Percentiles rank a stretch among this genome's conserved stretches.
Conservation (phyloP, 1,139 yeast species). For the Pichia sp. region DNA sequence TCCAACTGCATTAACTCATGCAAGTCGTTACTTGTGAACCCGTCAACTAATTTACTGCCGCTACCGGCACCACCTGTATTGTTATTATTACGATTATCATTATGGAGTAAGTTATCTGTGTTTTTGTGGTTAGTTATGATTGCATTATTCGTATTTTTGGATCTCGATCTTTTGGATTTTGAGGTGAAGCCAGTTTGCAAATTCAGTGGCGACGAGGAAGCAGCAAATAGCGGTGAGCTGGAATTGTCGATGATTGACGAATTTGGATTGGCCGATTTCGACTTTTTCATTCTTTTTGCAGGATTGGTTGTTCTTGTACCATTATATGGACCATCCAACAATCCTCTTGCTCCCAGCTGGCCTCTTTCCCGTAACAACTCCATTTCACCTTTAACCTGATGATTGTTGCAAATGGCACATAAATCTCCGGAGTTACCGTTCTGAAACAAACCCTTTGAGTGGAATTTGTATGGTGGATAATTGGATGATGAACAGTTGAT, state of each 20-base stretch:
- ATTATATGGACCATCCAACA: conserved; percentile 25
- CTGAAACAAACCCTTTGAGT: conserved; percentile 25
- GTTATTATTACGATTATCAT: neutral
- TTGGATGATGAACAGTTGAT: conserved; percentile 24
- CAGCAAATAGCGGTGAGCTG: conserved; percentile 7
- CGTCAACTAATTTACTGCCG: neutral
- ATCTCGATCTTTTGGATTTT: conserved; percentile 2
- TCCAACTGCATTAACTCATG: neutral
- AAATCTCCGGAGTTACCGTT: conserved; percentile 27
- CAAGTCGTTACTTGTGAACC: neutral
- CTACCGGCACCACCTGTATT: neutral
- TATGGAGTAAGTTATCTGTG: neutral
- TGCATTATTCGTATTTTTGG: neutral
- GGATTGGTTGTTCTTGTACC: conserved; percentile 1
- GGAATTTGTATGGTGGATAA: conserved; percentile 26
- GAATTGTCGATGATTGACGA: conserved; percentile 7
- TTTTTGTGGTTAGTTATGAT: neutral
- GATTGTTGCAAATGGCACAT: conserved; percentile 22
- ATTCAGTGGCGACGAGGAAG: conserved; percentile 8
- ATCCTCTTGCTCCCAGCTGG: conserved; percentile 23
- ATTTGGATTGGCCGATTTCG: conserved; percentile 4
- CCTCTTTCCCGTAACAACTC: conserved; percentile 23
- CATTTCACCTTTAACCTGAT: conserved; percentile 17
- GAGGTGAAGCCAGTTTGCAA: conserved; percentile 6
- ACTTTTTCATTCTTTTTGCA: conserved; percentile 5